Conservation (phyloP, 345 rosid species). For the Tarenaya hassleriana region DNA sequence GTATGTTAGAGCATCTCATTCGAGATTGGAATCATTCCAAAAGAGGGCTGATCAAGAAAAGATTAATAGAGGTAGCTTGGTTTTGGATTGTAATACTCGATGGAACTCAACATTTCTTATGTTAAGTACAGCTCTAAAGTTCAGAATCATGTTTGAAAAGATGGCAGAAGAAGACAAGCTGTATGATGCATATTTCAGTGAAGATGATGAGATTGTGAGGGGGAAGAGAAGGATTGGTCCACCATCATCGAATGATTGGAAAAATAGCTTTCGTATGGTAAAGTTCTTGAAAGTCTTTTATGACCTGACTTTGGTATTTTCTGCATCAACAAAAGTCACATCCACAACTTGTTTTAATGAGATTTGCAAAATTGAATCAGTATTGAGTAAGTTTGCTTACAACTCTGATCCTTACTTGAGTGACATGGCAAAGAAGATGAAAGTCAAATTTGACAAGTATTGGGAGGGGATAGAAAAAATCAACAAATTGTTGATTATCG, state of each 20-base stretch:
- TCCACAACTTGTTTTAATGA: slow-evolving; percentile 6
- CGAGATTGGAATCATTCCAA: too few species aligned
- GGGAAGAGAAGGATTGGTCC: too few species aligned
- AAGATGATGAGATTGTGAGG: too few species aligned
- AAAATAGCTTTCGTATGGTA: background rate
- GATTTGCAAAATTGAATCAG: background rate
- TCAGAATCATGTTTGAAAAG: background rate
- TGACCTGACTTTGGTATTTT: slow-evolving; percentile 5
- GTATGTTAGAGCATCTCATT: too few species aligned
- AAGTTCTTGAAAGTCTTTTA: slow-evolving; percentile 2
- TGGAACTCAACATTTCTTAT: too few species aligned
- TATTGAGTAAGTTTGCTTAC: background rate
- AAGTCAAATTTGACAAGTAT: too few species aligned
- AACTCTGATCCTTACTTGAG: background rate
- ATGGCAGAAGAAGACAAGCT: background rate
- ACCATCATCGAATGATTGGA: slow-evolving; percentile 2
- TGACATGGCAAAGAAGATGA: slow-evolving; percentile 1
- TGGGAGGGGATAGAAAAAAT: too few species aligned
- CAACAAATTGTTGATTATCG: background rate
- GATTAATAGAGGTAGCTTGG: too few species aligned
- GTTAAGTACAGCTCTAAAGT: slow-evolving; percentile 9
- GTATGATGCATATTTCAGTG: too few species aligned
- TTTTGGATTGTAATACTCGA: too few species aligned
- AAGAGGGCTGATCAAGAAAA: too few species aligned
- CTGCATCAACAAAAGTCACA: background rate